Conservation (phyloP, 352 stramenopile species). For the Globisporangium alternatum region DNA sequence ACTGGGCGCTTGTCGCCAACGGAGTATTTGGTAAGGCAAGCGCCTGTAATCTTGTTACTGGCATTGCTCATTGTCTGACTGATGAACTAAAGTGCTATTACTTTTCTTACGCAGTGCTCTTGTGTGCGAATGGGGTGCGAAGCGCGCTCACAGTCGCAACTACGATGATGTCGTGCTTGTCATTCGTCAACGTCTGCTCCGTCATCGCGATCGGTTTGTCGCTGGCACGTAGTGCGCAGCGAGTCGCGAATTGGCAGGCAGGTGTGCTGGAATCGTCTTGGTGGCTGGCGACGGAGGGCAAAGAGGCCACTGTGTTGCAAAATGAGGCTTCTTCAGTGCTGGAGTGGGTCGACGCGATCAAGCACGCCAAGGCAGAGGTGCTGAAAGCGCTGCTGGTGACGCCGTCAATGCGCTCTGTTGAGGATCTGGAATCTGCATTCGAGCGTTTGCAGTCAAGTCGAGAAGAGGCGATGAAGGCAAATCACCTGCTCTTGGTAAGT, state of each 20-base stretch:
- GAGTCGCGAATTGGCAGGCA: neutral
- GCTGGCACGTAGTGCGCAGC: constrained; percentile 11
- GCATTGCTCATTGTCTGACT: neutral
- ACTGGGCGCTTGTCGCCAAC: constrained; percentile 47
- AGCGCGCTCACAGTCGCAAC: constrained; percentile 67
- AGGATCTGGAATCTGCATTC: constrained; percentile 25
- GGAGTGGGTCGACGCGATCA: constrained; percentile 32
- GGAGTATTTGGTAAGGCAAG: constrained; percentile 40
- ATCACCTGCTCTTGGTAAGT: constrained; percentile 33
- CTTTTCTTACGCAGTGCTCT: constrained; percentile 27
- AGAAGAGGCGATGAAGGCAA: constrained; percentile 22
- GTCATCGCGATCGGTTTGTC: constrained; percentile 24
- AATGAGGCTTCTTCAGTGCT: constrained; percentile 17
- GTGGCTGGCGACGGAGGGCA: constrained; percentile 23
- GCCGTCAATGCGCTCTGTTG: constrained; percentile 28
- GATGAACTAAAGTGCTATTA: constrained; percentile 1
- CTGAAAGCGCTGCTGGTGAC: constrained; percentile 26
- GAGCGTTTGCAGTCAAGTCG: constrained; percentile 23
- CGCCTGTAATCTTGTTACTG: neutral
- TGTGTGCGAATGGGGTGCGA: constrained; percentile 53
- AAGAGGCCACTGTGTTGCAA: constrained; percentile 17
- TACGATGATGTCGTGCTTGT: constrained; percentile 40
- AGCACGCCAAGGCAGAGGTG: constrained; percentile 22
- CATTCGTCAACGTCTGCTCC: constrained; percentile 40
- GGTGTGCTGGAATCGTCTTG: neutral